These are phyloP conservation scores for Globisporangium lucens DNA, from an alignment of 352 stramenopile genomes.

Conservation along the genomic window DNA sequence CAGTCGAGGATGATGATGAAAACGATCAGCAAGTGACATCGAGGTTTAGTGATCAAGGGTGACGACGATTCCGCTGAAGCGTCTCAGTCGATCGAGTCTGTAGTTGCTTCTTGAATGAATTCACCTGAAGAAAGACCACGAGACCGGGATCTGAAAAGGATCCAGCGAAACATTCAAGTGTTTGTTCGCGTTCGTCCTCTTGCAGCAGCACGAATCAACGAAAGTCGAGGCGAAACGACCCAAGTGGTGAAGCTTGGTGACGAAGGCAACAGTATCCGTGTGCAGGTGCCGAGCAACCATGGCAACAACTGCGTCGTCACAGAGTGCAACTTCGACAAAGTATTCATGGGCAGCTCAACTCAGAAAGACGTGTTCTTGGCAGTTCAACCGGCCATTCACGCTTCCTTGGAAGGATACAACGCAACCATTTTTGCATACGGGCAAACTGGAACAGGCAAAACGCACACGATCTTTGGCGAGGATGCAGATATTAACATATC, in stretches of 20 bases:
- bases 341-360: conserved; percentile 59
- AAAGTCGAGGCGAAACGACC: conserved; percentile 18
- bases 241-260: conserved; percentile 35
- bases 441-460: conserved; percentile 90
- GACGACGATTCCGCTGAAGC: background rate
- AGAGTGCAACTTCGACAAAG: conserved; percentile 67
- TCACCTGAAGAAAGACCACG: background rate
- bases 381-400: conserved; percentile 58
- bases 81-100: background rate
- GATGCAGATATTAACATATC: conserved; percentile 19
- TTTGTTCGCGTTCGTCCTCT: conserved; percentile 67
- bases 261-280: conserved; percentile 21
- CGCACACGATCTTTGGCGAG: conserved; percentile 88
- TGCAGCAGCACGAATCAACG: conserved; percentile 9
- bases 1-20: background rate
- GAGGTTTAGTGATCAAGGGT: background rate
- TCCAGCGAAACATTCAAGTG: conserved; percentile 49
- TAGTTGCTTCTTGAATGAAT: background rate
- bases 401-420: conserved; percentile 83
- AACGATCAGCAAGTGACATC: background rate
- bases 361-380: conserved; percentile 81
- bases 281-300: conserved; percentile 15
- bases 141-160: background rate
- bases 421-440: conserved; percentile 92
- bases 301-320: conserved; percentile 34